Evolutionary conservation across 805 yeast genomes (phyloP).

Genomic region (Hanseniaspora nectarophila): DNA sequence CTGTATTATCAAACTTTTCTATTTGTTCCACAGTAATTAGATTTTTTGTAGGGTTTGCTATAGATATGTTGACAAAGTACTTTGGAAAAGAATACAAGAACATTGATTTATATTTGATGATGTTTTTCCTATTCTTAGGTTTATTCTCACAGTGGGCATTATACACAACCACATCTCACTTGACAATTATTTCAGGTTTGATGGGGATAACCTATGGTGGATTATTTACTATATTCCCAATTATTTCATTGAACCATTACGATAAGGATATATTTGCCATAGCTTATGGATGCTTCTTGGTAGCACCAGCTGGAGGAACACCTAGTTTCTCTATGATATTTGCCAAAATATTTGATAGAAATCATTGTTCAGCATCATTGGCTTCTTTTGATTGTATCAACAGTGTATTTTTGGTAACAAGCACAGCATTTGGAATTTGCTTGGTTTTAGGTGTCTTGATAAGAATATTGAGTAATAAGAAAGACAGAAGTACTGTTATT

Average conservation of each 20-base stretch:
- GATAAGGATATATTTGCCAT: slow-evolving; percentile 83
- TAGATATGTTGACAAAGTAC: slow-evolving; percentile 43
- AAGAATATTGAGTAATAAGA: neutral
- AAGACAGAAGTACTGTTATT: neutral
- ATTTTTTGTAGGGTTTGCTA: slow-evolving; percentile 50
- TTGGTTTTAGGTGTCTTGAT: neutral
- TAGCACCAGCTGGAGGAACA: slow-evolving; percentile 80
- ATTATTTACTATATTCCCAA: slow-evolving; percentile 74
- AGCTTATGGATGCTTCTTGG: slow-evolving; percentile 81
- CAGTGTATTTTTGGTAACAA: slow-evolving; percentile 2
- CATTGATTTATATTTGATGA: slow-evolving; percentile 28
- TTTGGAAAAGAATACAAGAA: slow-evolving; percentile 16
- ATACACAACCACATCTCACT: slow-evolving; percentile 19
- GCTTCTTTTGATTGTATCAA: slow-evolving; percentile 1
- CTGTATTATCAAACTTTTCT: slow-evolving; percentile 15
- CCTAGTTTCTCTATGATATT: slow-evolving; percentile 55
- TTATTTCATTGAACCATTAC: slow-evolving; percentile 72
- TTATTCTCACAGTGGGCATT: slow-evolving; percentile 29
- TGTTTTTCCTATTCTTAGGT: slow-evolving; percentile 28
- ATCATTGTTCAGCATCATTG: slow-evolving; percentile 19
- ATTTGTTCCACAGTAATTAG: slow-evolving; percentile 53
- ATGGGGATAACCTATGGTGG: slow-evolving; percentile 74
- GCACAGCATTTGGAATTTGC: slow-evolving; percentile 2
- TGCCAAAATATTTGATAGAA: slow-evolving; percentile 48
- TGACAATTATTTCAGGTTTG: slow-evolving; percentile 32